Conservation (phyloP, 805 yeast genomes). For the Wilhelminamyces savonicus region DNA sequence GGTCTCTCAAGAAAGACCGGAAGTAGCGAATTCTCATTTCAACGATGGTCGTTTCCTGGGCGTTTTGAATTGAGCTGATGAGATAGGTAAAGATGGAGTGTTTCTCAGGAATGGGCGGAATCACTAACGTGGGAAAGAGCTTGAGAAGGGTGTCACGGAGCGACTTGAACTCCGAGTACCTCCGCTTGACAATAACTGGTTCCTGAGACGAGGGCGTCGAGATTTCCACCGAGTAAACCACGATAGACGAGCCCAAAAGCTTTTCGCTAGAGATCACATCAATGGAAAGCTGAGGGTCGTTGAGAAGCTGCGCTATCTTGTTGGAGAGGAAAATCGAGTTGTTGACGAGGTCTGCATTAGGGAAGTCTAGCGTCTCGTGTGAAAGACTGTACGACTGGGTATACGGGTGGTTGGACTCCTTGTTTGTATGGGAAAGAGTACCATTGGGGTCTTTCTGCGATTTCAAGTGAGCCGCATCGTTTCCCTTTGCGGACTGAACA, state of each 20-base stretch:
- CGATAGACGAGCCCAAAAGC: conserved; percentile 27
- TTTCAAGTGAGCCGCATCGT: no score
- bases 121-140: conserved; percentile 32
- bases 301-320: conserved; percentile 20
- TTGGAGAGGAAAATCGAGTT: conserved; percentile 11
- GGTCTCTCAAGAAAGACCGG: conserved; percentile 35
- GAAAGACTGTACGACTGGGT: no score
- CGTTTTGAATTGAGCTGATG: conserved; percentile 31
- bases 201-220: conserved; percentile 1
- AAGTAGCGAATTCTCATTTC: conserved; percentile 44
- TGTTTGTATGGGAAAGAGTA: no score
- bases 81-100: conserved; percentile 41
- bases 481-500: no score
- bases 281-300: conserved; percentile 19
- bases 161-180: conserved; percentile 40
- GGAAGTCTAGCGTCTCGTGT: no score
- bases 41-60: conserved; percentile 33
- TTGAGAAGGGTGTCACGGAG: conserved; percentile 30
- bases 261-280: conserved; percentile 30
- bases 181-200: conserved; percentile 30
- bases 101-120: conserved; percentile 42
- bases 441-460: no score
- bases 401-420: no score
- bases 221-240: conserved; percentile 32
- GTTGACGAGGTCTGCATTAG: no score